Base-by-base conservation (phyloP, 2,329 filamentous ascomycete genomes). In the Daldinia sp. region DNA sequence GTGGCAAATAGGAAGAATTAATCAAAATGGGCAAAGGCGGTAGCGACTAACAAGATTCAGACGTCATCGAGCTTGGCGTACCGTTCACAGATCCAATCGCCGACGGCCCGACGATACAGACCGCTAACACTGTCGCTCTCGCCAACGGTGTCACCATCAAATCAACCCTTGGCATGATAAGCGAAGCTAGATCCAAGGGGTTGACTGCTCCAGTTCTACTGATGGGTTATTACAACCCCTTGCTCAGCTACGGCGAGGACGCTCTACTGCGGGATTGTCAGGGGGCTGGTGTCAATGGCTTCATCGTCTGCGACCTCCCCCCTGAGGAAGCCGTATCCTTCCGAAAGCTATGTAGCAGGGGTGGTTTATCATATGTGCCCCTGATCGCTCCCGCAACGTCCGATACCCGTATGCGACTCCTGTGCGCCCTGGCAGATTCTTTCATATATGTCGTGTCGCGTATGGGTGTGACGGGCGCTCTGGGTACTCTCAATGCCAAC, bases 171-270 rank as follows among this genome's bases (percentile, higher is more conserved):
- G 85, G 91, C 73, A 94, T 97, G 84, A 90, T 97, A 64, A 89
- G 90, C 71, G 86, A 91, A 66, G 93, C 94, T 47, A 86, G 95
- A 72, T 84, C 85, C 70, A 85, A 85, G 65, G 95, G 95, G 39
- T 82, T 98, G 57, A 89, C 85, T 72, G 88, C 90, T 0, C 95
- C 95, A 0, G 87, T 99, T 39, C 81, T 99, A 74, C 86, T 99
- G 69, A 99, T 99, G 95, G 95, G 95, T 73, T 99, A 99, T 85
- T 99, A 97, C 81, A 99, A 99, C 82, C 95, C 95, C 1, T 84
- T 98, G 64, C 83, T 98, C 64, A 92, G 90, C 73, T 99, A 98
- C 76, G 95, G 95, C 55, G 95, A 99, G 80, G 93, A 97, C 80
- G 86, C 85, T 63, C 88, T 98, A 78, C 82, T 99, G 56, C 85